Evolutionary conservation across 768 basidiomycete species (phyloP).

Genomic region (Tricholoma terreum): DNA sequence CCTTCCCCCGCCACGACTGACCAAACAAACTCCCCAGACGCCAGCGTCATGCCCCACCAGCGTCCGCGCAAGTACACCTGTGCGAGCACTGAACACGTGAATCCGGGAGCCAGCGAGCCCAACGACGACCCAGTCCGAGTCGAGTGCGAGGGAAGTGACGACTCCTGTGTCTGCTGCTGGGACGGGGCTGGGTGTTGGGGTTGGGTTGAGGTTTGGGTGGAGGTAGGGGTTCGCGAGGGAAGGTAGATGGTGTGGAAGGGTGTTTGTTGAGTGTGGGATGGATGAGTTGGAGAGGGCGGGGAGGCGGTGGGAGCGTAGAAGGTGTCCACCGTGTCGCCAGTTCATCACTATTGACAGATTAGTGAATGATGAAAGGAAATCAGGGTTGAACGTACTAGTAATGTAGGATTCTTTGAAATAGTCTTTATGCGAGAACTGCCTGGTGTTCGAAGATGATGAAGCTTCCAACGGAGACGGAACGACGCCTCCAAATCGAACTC

Average conservation of each 20-base stretch:
- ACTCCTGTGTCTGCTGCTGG: slow-evolving; percentile 48
- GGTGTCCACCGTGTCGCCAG: slow-evolving; percentile 72
- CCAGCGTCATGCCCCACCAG: slow-evolving; percentile 83
- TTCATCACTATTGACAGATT: slow-evolving; percentile 54
- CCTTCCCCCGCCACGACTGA: slow-evolving; percentile 36
- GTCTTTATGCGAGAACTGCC: slow-evolving; percentile 54
- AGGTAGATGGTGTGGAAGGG: background rate
- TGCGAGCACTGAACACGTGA: slow-evolving; percentile 78
- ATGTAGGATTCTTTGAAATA: slow-evolving; percentile 74
- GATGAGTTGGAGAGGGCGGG: slow-evolving; percentile 3
- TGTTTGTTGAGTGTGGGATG: background rate
- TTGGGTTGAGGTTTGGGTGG: background rate
- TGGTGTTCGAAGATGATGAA: background rate
- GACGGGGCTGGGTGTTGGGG: background rate
- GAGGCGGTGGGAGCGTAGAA: slow-evolving; percentile 47
- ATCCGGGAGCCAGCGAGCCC: slow-evolving; percentile 85
- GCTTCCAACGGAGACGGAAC: background rate
- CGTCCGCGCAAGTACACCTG: slow-evolving; percentile 73
- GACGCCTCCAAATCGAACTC: background rate
- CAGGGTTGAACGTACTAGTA: slow-evolving; percentile 47
- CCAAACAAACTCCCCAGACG: slow-evolving; percentile 89
- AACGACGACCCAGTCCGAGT: slow-evolving; percentile 80
- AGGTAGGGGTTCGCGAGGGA: background rate
- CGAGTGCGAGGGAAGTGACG: slow-evolving; percentile 85
- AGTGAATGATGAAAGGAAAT: slow-evolving; percentile 3